A percentile compares a stretch with the other conserved stretches of the same genome.
Conservation (phyloP, 192 early-diverging fungal species). For the Coemansia sp. region DNA sequence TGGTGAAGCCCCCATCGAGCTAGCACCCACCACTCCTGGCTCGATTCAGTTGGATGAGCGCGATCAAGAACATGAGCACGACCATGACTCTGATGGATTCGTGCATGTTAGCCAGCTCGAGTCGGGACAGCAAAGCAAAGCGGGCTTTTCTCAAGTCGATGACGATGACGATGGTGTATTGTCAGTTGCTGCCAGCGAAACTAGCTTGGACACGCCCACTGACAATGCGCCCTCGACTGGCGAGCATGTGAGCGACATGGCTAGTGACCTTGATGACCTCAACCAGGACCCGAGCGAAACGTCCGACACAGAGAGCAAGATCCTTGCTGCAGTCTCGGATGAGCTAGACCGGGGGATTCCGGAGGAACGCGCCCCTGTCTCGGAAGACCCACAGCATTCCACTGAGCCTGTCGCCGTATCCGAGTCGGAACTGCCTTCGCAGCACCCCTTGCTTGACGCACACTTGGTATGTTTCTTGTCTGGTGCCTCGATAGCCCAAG, state of each 20-base stretch:
- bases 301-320: not conserved
- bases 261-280: not conserved
- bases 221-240: not conserved
- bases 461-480: not conserved
- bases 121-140: conserved; percentile 21
- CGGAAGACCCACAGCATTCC: not conserved
- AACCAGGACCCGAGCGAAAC: not conserved
- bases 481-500: not conserved
- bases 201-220: not conserved
- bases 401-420: not conserved
- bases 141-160: conserved; percentile 2
- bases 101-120: conserved; percentile 44
- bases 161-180: conserved; percentile 3
- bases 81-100: conserved; percentile 47
- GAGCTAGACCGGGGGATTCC: not conserved
- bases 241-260: not conserved
- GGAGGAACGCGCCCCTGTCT: not conserved
- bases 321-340: not conserved
- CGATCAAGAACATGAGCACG: conserved; percentile 1
- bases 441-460: not conserved
- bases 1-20: not conserved
- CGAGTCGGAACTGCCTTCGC: not conserved
- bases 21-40: not conserved
- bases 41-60: not conserved
- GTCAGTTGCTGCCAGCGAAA: not conserved